Percentiles rank a stretch among this genome's conserved stretches.
Conservation (phyloP, 305 asterid species). For the Salvia sclarea region DNA sequence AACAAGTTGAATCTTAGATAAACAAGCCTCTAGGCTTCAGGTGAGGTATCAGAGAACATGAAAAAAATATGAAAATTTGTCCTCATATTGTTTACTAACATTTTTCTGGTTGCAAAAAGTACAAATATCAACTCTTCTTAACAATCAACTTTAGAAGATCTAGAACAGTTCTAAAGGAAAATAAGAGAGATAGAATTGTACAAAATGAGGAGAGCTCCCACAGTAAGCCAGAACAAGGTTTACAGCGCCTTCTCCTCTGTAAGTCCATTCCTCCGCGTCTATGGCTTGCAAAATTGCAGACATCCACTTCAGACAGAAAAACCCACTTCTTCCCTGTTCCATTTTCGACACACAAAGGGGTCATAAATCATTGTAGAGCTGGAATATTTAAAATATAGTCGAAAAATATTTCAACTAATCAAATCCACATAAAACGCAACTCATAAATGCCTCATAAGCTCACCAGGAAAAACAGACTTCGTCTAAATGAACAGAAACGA, state of each 20-base stretch:
- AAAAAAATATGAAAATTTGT: neutral
- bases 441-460: neutral
- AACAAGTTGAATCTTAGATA: neutral
- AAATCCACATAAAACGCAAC: neutral
- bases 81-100: neutral
- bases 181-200: slow-evolving; percentile 29
- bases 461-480: neutral
- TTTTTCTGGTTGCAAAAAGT: neutral
- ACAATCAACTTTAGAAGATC: neutral
- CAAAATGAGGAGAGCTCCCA: slow-evolving; percentile 68
- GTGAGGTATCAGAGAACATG: neutral
- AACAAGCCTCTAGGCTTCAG: neutral
- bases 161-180: neutral
- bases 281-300: slow-evolving; percentile 59
- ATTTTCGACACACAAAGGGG: slow-evolving; percentile 6
- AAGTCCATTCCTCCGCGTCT: slow-evolving; percentile 76
- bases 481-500: neutral
- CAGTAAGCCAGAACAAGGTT: slow-evolving; percentile 75
- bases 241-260: slow-evolving; percentile 93
- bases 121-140: neutral
- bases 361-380: neutral
- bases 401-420: neutral
- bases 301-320: slow-evolving; percentile 47
- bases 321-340: slow-evolving; percentile 11
- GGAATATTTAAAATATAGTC: neutral